A percentile compares a stretch with the other conserved stretches of the same genome.
These are phyloP conservation scores for Flaveria sonorensis DNA, from an alignment of 129 eudicot species.

Conservation along the genomic window DNA sequence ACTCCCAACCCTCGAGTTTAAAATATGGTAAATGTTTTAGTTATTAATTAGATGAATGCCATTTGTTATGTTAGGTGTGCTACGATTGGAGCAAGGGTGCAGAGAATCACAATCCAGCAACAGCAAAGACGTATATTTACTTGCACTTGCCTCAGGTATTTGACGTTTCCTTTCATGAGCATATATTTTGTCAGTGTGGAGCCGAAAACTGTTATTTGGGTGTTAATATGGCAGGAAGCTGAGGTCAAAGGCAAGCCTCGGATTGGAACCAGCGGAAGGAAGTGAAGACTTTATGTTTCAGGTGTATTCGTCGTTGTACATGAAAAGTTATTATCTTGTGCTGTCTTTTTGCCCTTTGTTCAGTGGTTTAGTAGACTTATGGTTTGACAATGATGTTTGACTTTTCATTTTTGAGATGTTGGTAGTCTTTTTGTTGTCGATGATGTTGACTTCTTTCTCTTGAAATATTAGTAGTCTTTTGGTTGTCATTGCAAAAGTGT, in stretches of 20 bases:
- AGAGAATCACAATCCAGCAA: slow-evolving; percentile 87
- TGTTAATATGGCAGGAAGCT: slow-evolving; percentile 50
- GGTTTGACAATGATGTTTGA: slow-evolving; percentile 11
- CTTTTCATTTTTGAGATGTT: neutral
- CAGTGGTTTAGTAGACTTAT: slow-evolving; percentile 7
- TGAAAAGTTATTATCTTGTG: slow-evolving; percentile 9
- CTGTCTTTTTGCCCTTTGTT: neutral
- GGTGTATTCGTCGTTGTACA: slow-evolving; percentile 21
- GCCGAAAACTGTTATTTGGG: neutral
- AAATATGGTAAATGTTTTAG: slow-evolving; percentile 13
- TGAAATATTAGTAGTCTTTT: neutral
- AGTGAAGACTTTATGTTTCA: slow-evolving; percentile 30
- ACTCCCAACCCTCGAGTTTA: neutral
- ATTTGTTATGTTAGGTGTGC: slow-evolving; percentile 53
- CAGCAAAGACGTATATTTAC: slow-evolving; percentile 67
- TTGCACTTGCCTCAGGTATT: slow-evolving; percentile 71
- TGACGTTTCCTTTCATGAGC: neutral
- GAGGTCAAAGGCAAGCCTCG: slow-evolving; percentile 91
- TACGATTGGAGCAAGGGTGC: slow-evolving; percentile 99
- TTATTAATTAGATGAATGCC: neutral
- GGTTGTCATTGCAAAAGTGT: neutral
- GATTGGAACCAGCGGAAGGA: slow-evolving; percentile 51
- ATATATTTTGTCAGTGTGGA: neutral
- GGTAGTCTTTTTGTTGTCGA: neutral
- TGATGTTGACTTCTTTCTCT: neutral